Conservation (phyloP, 176 grass and related monocot genomes). For the Guadua angustifolia region DNA sequence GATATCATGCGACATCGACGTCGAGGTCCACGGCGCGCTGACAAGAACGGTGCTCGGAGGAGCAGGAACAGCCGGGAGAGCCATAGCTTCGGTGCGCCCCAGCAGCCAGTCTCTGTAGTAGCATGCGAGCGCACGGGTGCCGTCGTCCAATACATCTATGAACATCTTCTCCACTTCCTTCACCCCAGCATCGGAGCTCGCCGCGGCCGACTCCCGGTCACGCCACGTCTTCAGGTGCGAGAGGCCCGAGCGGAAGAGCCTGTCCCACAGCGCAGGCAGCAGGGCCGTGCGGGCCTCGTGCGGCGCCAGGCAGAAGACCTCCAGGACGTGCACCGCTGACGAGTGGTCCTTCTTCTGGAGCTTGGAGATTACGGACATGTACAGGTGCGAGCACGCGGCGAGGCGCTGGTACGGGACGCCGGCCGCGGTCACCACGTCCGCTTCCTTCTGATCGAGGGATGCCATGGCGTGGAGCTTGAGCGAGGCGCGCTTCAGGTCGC, state of each 20-base stretch:
- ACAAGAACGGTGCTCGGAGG: constrained; percentile 42
- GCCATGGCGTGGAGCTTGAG: constrained; percentile 40
- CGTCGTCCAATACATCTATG: constrained; percentile 48
- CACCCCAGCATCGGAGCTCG: constrained; percentile 18
- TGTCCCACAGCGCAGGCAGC: constrained; percentile 66
- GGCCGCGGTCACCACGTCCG: constrained; percentile 26
- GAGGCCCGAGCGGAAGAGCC: constrained; percentile 58
- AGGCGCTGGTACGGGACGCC: constrained; percentile 35
- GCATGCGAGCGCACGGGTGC: constrained; percentile 61
- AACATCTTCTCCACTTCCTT: constrained; percentile 56
- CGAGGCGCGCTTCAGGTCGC: constrained; percentile 53
- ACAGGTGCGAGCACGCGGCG: constrained; percentile 51
- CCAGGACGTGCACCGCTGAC: constrained; percentile 60
- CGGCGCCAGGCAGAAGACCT: constrained; percentile 67
- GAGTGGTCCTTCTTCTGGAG: constrained; percentile 52
- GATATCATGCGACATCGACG: constrained; percentile 39
- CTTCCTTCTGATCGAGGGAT: constrained; percentile 15
- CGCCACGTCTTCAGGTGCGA: constrained; percentile 66
- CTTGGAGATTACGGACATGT: constrained; percentile 45
- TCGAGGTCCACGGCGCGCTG: not conserved
- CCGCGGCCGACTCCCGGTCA: constrained; percentile 48
- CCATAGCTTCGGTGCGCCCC: constrained; percentile 49
- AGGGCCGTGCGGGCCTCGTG: constrained; percentile 51
- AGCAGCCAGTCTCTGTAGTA: constrained; percentile 92
- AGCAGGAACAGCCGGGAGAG: constrained; percentile 44